Evolutionary conservation across 352 stramenopile species (phyloP), one percentile per base, ranked within the genome.

Genomic region (Elongisporangium anandrum): DNA sequence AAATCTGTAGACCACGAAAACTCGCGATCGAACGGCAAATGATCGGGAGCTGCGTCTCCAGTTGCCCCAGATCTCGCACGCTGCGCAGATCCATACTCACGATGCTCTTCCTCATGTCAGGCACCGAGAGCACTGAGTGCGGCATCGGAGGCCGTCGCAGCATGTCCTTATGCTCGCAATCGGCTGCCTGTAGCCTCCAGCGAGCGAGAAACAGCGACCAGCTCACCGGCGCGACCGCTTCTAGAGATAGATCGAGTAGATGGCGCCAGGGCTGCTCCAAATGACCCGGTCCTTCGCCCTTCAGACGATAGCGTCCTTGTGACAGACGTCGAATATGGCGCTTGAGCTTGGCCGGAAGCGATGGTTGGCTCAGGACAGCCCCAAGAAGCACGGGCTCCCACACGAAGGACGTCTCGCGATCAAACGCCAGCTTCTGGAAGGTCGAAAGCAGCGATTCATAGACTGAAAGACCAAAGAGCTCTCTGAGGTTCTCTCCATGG

Each of bases 141-240:
- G 52, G 61, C 15, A 57, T 70, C 8, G 39, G 38, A 15, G 23
- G 61, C 13, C 52, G 41, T 16, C 56, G 64, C 13, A 24, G 45
- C 22, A 45, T 52, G 6, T 52, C 39, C 2, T 61, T 47, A 3
- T 38, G 45, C 13, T 48, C 52, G 20, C 29, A 60, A 6, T 52
- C 47, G 34, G 34, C 34, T 45, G 34, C 34, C 34, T 45, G 9
- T 22, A 69, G 65, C 5, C 75, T 70, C 79, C 79, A 89, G 47
- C 77, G 79, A 3, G 76, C 65, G 23, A 89, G 68, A 50, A 87
- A 85, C 0, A 79, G 52, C 3, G 68, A 57, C 79, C 79, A 89
- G 45, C 72, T 86, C 22, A 89, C 55, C 0, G 73, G 69, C 16
- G 65, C 56, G 19, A 84, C 59, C 21, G 80, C 64, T 4, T 79